Evolutionary conservation across 2,329 filamentous ascomycete species (phyloP).

Genomic region (Monilinia fructicola): DNA sequence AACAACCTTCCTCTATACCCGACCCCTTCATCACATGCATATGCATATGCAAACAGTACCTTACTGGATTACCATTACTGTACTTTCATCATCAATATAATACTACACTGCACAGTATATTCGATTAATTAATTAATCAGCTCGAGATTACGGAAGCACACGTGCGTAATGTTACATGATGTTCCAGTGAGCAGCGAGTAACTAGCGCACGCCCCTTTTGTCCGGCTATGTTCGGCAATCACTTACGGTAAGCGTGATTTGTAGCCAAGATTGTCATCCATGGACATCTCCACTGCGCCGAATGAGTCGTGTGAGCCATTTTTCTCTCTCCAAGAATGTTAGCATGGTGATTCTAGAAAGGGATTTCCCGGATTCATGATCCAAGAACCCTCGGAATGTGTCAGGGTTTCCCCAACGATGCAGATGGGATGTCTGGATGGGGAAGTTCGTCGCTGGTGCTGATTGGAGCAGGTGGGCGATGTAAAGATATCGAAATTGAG

Average conservation of each 20-base stretch:
- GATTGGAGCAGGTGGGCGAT: not conserved
- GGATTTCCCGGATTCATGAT: not conserved
- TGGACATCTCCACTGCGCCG: not conserved
- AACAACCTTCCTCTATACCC: too few relatives aligned
- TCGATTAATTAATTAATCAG: too few relatives aligned
- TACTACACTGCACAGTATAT: too few relatives aligned
- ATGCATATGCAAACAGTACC: not conserved
- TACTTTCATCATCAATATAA: not conserved
- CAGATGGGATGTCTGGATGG: not conserved
- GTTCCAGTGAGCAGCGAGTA: too few relatives aligned
- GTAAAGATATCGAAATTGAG: not conserved
- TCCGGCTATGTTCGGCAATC: conserved; percentile 14
- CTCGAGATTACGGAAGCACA: conserved; percentile 6
- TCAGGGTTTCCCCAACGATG: not conserved
- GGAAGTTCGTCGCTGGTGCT: not conserved
- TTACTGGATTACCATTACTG: too few relatives aligned
- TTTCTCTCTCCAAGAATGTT: not conserved
- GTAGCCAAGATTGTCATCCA: not conserved
- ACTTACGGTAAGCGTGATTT: not conserved
- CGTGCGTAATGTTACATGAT: not conserved
- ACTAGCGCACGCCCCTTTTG: conserved; percentile 3
- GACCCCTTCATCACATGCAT: conserved; percentile 14
- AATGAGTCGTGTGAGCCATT: conserved; percentile 16
- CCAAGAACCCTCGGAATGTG: not conserved
- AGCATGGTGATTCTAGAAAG: not conserved